These are phyloP conservation scores for Sonneratia alba DNA, from an alignment of 345 rosid species.

Conservation along the genomic window DNA sequence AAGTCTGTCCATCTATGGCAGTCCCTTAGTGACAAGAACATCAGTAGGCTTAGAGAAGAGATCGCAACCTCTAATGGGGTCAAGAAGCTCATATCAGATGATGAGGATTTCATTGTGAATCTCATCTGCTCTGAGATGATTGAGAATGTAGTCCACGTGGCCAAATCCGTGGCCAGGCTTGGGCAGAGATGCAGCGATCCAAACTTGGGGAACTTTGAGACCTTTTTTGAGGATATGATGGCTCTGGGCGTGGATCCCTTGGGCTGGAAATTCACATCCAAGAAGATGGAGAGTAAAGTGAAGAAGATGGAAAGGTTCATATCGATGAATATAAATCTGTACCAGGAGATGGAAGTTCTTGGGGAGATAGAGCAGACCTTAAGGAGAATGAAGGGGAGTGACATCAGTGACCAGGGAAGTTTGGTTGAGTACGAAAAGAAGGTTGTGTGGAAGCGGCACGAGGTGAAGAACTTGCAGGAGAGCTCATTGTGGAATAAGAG, in stretches of 20 bases:
- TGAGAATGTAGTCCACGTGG: conserved; percentile 50
- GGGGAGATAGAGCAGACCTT: conserved; percentile 67
- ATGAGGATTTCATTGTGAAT: conserved; percentile 51
- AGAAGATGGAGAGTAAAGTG: conserved; percentile 76
- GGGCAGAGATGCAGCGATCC: conserved; percentile 62
- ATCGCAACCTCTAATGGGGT: conserved; percentile 53
- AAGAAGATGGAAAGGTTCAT: conserved; percentile 84
- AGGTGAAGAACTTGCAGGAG: conserved; percentile 64
- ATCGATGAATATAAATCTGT: conserved; percentile 55
- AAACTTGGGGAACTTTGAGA: conserved; percentile 52
- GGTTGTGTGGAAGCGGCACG: conserved; percentile 73
- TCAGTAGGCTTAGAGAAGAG: conserved; percentile 62
- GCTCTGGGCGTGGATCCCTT: conserved; percentile 49
- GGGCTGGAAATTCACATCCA: conserved; percentile 59
- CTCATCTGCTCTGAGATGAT: conserved; percentile 62
- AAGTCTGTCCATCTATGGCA: conserved; percentile 91
- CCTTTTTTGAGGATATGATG: conserved; percentile 44
- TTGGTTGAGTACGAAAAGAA: conserved; percentile 61
- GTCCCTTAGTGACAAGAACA: conserved; percentile 73
- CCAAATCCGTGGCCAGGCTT: conserved; percentile 67
- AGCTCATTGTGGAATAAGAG: conserved; percentile 82
- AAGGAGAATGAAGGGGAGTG: conserved; percentile 55
- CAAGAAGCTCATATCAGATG: conserved; percentile 74
- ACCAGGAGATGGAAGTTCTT: conserved; percentile 89
- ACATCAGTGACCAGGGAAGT: conserved; percentile 40